A percentile compares a stretch with the other conserved stretches of the same genome.
Conservation (phyloP, 2,329 filamentous ascomycete genomes). For the Diaporthe sp. region DNA sequence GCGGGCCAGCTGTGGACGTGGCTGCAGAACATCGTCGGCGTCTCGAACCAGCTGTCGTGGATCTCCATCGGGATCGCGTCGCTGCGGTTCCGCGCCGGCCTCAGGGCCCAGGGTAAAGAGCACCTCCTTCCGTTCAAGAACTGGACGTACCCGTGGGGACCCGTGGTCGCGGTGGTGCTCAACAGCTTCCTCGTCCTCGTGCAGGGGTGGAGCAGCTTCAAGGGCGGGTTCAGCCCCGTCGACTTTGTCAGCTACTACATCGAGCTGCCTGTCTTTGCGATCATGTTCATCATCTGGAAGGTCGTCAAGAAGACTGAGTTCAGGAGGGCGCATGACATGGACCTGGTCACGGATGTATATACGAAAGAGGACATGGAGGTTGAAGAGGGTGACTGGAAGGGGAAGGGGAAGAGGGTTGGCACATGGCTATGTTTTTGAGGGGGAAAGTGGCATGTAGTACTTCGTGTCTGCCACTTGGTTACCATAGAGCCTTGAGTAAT, state of each 20-base stretch:
- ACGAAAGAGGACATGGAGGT: slow-evolving; percentile 37
- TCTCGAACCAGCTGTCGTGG: slow-evolving; percentile 78
- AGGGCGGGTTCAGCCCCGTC: slow-evolving; percentile 68
- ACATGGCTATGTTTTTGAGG: slow-evolving; percentile 37
- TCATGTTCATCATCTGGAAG: slow-evolving; percentile 70
- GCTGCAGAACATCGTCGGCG: slow-evolving; percentile 77
- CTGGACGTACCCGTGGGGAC: slow-evolving; percentile 75
- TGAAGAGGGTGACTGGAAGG: slow-evolving; percentile 31
- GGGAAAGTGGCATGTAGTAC: neutral
- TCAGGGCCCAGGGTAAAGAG: slow-evolving; percentile 70
- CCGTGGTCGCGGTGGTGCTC: slow-evolving; percentile 67
- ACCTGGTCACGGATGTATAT: slow-evolving; percentile 45
- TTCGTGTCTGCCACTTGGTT: neutral
- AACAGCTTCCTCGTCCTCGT: slow-evolving; percentile 73
- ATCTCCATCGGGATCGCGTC: slow-evolving; percentile 74
- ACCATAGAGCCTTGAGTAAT: neutral
- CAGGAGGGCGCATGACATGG: slow-evolving; percentile 43
- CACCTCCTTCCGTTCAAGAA: slow-evolving; percentile 75
- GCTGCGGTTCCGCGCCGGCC: slow-evolving; percentile 72
- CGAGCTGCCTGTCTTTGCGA: slow-evolving; percentile 71
- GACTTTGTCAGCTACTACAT: slow-evolving; percentile 76
- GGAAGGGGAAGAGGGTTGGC: slow-evolving; percentile 8
- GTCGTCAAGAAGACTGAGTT: slow-evolving; percentile 43
- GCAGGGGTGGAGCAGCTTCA: slow-evolving; percentile 75
- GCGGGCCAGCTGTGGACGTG: slow-evolving; percentile 76